Conservation (phyloP, 345 rosid genomes). For the Salix purpurea region DNA sequence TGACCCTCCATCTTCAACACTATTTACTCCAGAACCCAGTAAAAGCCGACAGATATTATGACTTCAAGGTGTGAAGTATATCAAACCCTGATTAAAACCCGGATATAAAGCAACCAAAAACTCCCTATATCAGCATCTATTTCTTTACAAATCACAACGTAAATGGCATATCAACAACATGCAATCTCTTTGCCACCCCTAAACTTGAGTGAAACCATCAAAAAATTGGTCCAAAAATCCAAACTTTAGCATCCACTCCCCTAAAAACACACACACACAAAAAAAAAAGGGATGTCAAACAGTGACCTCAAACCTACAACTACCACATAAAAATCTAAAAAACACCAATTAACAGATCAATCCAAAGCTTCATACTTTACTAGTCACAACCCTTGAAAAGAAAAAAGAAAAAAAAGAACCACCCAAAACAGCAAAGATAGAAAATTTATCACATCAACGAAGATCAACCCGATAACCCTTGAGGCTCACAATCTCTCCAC, state of each 20-base stretch:
- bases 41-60: not conserved
- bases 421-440: constrained; percentile 20
- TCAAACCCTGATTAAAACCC: constrained; percentile 13
- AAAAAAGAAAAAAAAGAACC: constrained; percentile 13
- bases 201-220: constrained; percentile 10
- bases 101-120: constrained; percentile 23
- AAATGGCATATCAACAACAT: not conserved
- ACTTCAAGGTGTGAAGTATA: constrained; percentile 27
- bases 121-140: constrained; percentile 11
- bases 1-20: constrained; percentile 47
- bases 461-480: constrained; percentile 20
- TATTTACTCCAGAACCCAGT: constrained; percentile 1
- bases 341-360: constrained; percentile 33
- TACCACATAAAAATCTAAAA: constrained; percentile 24
- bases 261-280: not conserved
- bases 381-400: not conserved
- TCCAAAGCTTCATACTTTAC: constrained; percentile 21
- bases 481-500: not conserved
- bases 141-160: not conserved
- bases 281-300: constrained; percentile 1
- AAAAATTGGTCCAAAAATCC: constrained; percentile 8
- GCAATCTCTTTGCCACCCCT: not conserved
- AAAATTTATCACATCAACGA: constrained; percentile 6
- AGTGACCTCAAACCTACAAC: constrained; percentile 7
- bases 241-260: constrained; percentile 11